Evolutionary conservation across 1,139 yeast species (phyloP).

Genomic region (Sugiyamaella neomexicana): DNA sequence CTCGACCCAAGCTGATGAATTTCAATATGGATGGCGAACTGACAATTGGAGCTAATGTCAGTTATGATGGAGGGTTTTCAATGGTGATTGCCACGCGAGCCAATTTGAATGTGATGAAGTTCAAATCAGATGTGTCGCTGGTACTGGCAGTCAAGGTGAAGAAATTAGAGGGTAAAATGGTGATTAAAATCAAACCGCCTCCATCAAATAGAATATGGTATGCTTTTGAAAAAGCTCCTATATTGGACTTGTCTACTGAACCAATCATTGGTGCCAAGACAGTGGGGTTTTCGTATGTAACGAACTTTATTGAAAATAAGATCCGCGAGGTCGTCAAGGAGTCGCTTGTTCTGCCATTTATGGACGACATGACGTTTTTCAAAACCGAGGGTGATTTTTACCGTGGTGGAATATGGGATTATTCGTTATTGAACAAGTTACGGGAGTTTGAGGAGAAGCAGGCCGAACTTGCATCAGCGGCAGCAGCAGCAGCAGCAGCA

Average conservation of each 20-base stretch:
- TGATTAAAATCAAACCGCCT: slow-evolving; percentile 75
- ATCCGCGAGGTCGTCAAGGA: slow-evolving; percentile 77
- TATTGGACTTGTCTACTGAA: slow-evolving; percentile 70
- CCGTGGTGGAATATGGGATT: slow-evolving; percentile 92
- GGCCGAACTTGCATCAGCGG: background rate
- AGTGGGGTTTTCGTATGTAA: slow-evolving; percentile 71
- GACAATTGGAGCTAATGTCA: slow-evolving; percentile 59
- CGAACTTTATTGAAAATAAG: slow-evolving; percentile 74
- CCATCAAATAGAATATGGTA: slow-evolving; percentile 93
- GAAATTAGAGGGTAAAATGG: slow-evolving; percentile 70
- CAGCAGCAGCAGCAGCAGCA: too few relatives aligned
- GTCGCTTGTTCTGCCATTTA: slow-evolving; percentile 76
- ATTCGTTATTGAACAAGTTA: slow-evolving; percentile 12
- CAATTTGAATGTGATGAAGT: slow-evolving; percentile 60
- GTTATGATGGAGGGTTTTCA: slow-evolving; percentile 72
- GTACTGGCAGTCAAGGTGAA: slow-evolving; percentile 69
- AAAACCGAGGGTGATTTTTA: slow-evolving; percentile 63
- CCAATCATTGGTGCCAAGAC: slow-evolving; percentile 87
- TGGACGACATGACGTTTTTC: slow-evolving; percentile 83
- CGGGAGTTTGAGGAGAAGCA: slow-evolving; percentile 1
- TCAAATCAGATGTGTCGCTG: slow-evolving; percentile 76
- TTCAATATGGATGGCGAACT: slow-evolving; percentile 81
- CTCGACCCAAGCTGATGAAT: slow-evolving; percentile 67
- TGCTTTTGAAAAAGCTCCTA: slow-evolving; percentile 78
- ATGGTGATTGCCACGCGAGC: slow-evolving; percentile 79